A percentile compares a stretch with the other conserved stretches of the same genome.
Conservation (phyloP, 2,329 filamentous ascomycete species). For the Diaporthe helianthi region DNA sequence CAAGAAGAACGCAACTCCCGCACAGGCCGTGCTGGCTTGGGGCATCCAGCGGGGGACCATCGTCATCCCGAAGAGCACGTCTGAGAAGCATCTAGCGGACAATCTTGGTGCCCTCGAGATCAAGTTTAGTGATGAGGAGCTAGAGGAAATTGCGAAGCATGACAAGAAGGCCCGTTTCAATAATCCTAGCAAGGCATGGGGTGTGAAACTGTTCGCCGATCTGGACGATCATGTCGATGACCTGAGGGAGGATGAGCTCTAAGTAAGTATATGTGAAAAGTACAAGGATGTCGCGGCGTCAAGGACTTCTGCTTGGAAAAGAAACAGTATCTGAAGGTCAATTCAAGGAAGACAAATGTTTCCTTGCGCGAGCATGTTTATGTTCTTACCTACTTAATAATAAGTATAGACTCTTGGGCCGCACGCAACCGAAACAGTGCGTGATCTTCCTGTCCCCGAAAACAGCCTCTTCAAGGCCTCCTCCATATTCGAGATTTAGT, state of each 20-base stretch:
- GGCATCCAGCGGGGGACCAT: constrained; percentile 53
- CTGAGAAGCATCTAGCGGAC: constrained; percentile 50
- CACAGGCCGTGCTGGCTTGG: constrained; percentile 57
- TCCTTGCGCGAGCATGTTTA: too few species aligned
- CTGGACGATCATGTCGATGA: constrained; percentile 46
- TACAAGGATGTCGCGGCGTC: neutral
- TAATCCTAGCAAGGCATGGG: constrained; percentile 49
- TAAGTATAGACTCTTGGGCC: neutral
- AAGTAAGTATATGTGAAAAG: neutral
- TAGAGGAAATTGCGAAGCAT: constrained; percentile 41
- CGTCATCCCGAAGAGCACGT: constrained; percentile 59
- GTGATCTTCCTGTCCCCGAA: neutral
- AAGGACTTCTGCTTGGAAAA: neutral
- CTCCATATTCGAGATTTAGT: neutral
- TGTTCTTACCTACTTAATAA: neutral
- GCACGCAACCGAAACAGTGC: neutral
- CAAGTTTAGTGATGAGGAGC: constrained; percentile 47
- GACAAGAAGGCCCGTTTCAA: constrained; percentile 45
- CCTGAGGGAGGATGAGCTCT: constrained; percentile 32
- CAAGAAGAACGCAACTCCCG: constrained; percentile 49
- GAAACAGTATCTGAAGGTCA: neutral
- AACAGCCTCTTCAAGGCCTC: neutral
- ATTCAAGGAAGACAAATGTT: neutral
- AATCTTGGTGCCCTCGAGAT: constrained; percentile 59
- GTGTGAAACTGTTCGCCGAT: constrained; percentile 48